Evolutionary conservation across 306 rosid species (phyloP).

Genomic region (Cyclanthera cordifolia): DNA sequence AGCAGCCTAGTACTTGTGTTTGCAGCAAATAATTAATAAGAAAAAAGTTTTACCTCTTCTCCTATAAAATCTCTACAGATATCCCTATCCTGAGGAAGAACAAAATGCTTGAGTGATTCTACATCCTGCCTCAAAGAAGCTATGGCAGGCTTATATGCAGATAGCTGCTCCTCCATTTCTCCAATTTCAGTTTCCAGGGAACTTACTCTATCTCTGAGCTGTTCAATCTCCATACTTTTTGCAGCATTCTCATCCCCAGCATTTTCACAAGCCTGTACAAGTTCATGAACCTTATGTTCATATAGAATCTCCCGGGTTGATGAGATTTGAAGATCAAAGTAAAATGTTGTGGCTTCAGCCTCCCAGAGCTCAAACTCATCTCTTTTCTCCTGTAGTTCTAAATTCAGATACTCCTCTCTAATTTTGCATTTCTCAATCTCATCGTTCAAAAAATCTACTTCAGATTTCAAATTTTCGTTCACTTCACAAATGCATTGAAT

Average conservation of each 20-base stretch:
- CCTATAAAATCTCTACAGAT: conserved; percentile 16
- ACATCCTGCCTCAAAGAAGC: conserved; percentile 68
- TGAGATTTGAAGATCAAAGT: conserved; percentile 78
- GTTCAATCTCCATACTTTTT: conserved; percentile 48
- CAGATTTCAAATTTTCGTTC: conserved; percentile 38
- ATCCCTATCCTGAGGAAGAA: conserved; percentile 31
- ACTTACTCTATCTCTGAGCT: conserved; percentile 37
- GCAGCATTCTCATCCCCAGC: conserved; percentile 55
- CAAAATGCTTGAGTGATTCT: conserved; percentile 53
- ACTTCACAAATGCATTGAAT: conserved; percentile 43
- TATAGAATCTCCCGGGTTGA: conserved; percentile 68
- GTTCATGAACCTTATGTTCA: conserved; percentile 75
- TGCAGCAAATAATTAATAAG: neutral
- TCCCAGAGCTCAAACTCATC: conserved; percentile 84
- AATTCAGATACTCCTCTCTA: conserved; percentile 58
- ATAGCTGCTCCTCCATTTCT: conserved; percentile 48
- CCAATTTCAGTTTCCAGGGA: conserved; percentile 63
- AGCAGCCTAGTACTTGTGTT: neutral
- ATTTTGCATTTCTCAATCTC: conserved; percentile 56
- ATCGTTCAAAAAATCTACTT: conserved; percentile 40
- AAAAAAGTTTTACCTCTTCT: conserved; percentile 37
- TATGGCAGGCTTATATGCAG: conserved; percentile 60
- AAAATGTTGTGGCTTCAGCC: conserved; percentile 81
- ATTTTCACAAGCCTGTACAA: conserved; percentile 45
- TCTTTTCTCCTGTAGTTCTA: conserved; percentile 69